Base-by-base conservation (phyloP, 2,329 filamentous ascomycete genomes). In the Aspergillus terreus region DNA sequence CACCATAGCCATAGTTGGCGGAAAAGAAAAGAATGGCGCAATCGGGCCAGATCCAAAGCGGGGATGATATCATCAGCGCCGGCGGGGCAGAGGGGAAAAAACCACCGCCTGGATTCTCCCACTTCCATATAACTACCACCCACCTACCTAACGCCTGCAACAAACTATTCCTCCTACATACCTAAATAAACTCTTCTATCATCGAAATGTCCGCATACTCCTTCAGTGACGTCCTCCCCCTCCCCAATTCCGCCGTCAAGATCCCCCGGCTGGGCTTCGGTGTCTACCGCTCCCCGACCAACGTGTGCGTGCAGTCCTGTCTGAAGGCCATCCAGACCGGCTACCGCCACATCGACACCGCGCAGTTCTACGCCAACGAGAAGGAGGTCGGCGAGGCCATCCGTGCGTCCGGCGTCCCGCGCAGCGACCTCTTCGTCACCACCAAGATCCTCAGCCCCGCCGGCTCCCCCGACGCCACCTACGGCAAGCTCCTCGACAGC, bases 221-320 rank as follows among this genome's bases (percentile, higher is more conserved):
- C 50, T 69, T 82, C 53, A 71, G 73, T 19, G 77, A 80, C 53
- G 70, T 71, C 19, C 64, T 83, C 36, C 67, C 78, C 40, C 75
- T 84, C 36, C 71, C 74, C 30, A 79, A 79, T 51, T 77, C 76
- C 46, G 59, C 67, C 32, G 68, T 77, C 57, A 71, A 71, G 49
- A 85, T 90, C 15, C 87, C 87, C 21, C 78, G 77, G 25, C 77
- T 90, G 9, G 87, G 86, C 11, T 88, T 90, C 62, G 87, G 87
- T 46, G 85, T 89, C 53, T 90, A 87, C 71, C 80, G 78, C 53
- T 82, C 84, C 5, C 76, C 76, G 2, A 65, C 74, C 35, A 64
- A 78, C 40, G 73, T 76, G 55, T 87, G 84, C 66, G 73, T 78
- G 9, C 65, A 76, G 32, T 85, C 85, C 1, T 83, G 81, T 58